Evolutionary conservation across 805 yeast genomes (phyloP).

Genomic region (Schwanniomyces polymorphus): DNA sequence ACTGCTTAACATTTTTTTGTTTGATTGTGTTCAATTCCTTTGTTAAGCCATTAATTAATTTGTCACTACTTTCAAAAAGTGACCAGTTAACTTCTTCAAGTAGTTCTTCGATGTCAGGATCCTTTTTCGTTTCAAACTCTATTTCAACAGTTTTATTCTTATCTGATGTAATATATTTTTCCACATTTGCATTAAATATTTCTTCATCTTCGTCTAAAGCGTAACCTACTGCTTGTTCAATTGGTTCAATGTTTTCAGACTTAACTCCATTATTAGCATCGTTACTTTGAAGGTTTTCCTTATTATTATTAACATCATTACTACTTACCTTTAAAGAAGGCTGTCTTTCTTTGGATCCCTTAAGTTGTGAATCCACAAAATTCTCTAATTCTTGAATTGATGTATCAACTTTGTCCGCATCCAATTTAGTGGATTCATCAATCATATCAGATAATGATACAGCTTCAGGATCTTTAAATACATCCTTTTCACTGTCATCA

Average conservation of each 20-base stretch:
- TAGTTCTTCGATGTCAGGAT: constrained; percentile 58
- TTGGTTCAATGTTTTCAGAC: background rate
- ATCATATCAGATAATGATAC: constrained; percentile 6
- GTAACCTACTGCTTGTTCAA: constrained; percentile 4
- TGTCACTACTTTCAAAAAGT: constrained; percentile 60
- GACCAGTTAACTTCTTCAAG: constrained; percentile 81
- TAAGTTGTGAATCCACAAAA: constrained; percentile 36
- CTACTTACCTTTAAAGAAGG: background rate
- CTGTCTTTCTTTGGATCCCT: constrained; percentile 4
- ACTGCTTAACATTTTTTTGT: constrained; percentile 56
- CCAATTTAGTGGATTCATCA: constrained; percentile 15
- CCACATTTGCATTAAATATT: constrained; percentile 5
- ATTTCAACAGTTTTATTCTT: constrained; percentile 9
- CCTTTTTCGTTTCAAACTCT: constrained; percentile 24
- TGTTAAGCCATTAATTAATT: constrained; percentile 56
- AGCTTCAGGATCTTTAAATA: background rate
- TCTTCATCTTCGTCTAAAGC: constrained; percentile 12
- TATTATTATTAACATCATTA: background rate
- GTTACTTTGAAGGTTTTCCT: background rate
- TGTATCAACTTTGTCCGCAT: constrained; percentile 17
- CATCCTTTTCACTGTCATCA: constrained; percentile 26
- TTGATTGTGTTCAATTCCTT: constrained; percentile 63
- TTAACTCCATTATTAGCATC: background rate
- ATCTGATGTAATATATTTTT: constrained; percentile 14
- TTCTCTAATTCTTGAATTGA: constrained; percentile 42